phyloP scores from a whole-genome alignment of 176 grass and related monocot species.

The Eremochloa ophiuroides region DNA sequence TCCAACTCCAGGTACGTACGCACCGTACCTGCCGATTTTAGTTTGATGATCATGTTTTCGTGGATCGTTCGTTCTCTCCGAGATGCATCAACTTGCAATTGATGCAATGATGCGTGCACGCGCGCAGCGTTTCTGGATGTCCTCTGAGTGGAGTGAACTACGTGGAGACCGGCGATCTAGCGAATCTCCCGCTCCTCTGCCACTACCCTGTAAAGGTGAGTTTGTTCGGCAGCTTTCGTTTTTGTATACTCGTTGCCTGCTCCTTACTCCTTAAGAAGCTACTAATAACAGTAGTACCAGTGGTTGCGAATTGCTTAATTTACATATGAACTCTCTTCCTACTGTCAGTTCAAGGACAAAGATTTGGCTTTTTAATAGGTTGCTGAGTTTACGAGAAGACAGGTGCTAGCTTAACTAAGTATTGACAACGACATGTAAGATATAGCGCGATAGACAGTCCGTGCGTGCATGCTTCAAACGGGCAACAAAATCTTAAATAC shows the following conservation, averaged over 20 bases:
- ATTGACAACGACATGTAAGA: background rate
- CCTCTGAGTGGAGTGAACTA: conserved; percentile 45
- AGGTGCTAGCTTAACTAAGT: background rate
- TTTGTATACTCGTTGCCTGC: background rate
- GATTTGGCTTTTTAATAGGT: background rate
- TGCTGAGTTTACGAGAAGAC: background rate
- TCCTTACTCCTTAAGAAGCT: background rate
- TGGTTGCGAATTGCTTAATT: background rate
- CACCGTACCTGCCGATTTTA: background rate
- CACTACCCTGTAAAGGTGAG: conserved; percentile 90
- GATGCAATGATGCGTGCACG: background rate
- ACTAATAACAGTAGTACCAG: background rate
- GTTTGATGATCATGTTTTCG: background rate
- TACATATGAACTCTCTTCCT: background rate
- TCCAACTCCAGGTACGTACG: conserved; percentile 53
- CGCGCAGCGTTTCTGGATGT: conserved; percentile 52
- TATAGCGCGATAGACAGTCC: background rate
- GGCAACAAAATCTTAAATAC: too few species aligned
- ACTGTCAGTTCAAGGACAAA: background rate
- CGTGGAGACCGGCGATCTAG: conserved; percentile 61
- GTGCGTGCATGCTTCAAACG: background rate
- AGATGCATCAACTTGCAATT: background rate
- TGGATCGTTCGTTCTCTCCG: background rate
- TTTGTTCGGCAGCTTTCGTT: background rate
- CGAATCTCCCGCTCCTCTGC: conserved; percentile 67